Evolutionary conservation across 2,329 filamentous ascomycete genomes (phyloP).

Genomic region (Penicillium sp.): DNA sequence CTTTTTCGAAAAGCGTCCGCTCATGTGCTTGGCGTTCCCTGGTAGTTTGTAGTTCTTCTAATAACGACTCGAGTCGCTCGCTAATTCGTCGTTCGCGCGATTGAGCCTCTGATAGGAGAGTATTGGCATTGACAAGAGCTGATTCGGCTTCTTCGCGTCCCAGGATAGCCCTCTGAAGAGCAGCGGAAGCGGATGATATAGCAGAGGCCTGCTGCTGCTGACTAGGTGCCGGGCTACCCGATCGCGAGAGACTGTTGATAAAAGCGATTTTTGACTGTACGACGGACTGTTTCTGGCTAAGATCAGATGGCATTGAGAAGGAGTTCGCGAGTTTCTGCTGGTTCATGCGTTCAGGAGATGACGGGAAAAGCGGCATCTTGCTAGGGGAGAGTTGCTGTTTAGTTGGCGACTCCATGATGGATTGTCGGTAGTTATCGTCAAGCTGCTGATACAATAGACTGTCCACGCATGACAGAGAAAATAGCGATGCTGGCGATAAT

Average conservation of each 20-base stretch:
- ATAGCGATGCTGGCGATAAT: not conserved
- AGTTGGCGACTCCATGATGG: conserved; percentile 34
- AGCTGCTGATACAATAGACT: not conserved
- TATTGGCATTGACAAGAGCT: conserved; percentile 29
- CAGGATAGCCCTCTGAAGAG: conserved; percentile 41
- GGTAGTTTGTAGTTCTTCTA: conserved; percentile 51
- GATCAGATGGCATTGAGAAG: conserved; percentile 35
- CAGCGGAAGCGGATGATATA: conserved; percentile 40
- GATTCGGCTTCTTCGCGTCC: conserved; percentile 46
- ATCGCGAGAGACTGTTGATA: conserved; percentile 42
- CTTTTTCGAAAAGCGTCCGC: conserved; percentile 52
- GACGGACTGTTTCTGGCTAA: conserved; percentile 38
- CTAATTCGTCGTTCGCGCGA: conserved; percentile 42
- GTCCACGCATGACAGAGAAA: conserved; percentile 7
- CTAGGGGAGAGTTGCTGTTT: conserved; percentile 23
- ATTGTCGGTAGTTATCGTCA: conserved; percentile 4
- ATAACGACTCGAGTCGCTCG: conserved; percentile 40
- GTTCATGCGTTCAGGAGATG: conserved; percentile 49
- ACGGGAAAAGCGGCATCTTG: conserved; percentile 37
- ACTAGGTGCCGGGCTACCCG: conserved; percentile 27
- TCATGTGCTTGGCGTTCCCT: conserved; percentile 50
- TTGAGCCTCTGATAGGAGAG: conserved; percentile 39
- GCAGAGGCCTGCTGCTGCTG: conserved; percentile 22
- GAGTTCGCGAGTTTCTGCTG: conserved; percentile 42
- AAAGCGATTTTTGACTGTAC: conserved; percentile 48